A percentile compares a stretch with the other conserved stretches of the same genome.
Evolutionary conservation across 2,329 filamentous ascomycete genomes (phyloP).

Genomic region (Annulohypoxylon truncatum): DNA sequence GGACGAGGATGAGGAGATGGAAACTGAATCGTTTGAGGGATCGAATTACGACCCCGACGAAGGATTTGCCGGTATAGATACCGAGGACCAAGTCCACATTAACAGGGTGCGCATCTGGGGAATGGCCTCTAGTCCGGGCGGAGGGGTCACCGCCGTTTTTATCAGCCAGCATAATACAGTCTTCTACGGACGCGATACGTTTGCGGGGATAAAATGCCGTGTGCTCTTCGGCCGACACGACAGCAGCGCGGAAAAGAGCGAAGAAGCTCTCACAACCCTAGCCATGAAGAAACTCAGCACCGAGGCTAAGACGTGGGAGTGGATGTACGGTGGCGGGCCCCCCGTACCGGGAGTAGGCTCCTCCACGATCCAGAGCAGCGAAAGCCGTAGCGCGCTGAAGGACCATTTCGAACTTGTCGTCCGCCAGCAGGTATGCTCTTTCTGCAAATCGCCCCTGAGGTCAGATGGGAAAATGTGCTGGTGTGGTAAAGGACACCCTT

Average conservation of each 20-base stretch:
- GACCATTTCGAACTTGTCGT: conserved; percentile 55
- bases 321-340: conserved; percentile 67
- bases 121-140: conserved; percentile 63
- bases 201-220: conserved; percentile 52
- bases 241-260: conserved; percentile 23
- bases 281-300: conserved; percentile 56
- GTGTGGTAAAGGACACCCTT: conserved; percentile 56
- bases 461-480: conserved; percentile 51
- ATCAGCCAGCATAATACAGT: conserved; percentile 62
- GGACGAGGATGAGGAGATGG: conserved; percentile 43
- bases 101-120: conserved; percentile 66
- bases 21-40: conserved; percentile 44
- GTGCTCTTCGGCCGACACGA: conserved; percentile 52
- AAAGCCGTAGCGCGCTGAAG: conserved; percentile 43
- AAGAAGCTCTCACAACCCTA: conserved; percentile 14
- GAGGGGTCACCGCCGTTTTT: conserved; percentile 63
- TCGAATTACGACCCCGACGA: conserved; percentile 51
- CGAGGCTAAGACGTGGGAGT: conserved; percentile 67
- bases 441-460: conserved; percentile 56
- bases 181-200: conserved; percentile 58
- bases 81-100: conserved; percentile 58
- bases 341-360: conserved; percentile 56
- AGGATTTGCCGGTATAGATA: conserved; percentile 46
- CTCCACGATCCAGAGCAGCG: background rate
- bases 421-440: conserved; percentile 57